These are phyloP conservation scores for Piedraia hortae DNA, from an alignment of 2,329 filamentous ascomycete species.

Conservation along the genomic window DNA sequence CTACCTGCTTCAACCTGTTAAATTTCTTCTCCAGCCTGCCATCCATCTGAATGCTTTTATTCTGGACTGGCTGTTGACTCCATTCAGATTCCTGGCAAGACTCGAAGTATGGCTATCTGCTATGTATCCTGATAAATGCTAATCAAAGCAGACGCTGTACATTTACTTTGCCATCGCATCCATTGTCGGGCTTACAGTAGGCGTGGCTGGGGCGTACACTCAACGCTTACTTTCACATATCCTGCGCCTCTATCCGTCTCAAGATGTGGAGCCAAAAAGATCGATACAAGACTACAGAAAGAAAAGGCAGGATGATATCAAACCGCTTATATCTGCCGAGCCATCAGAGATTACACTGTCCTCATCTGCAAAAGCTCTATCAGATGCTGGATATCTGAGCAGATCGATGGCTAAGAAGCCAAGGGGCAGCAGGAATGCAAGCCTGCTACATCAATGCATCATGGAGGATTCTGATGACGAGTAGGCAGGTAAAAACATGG, in stretches of 20 bases:
- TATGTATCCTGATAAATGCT: slow-evolving; percentile 4
- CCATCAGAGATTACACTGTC: slow-evolving; percentile 5
- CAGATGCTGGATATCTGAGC: slow-evolving; percentile 7
- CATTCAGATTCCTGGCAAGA: slow-evolving; percentile 22
- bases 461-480: too few species aligned
- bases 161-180: slow-evolving; percentile 38
- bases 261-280: slow-evolving; percentile 4
- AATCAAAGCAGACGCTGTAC: slow-evolving; percentile 18
- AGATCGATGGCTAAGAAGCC: too few species aligned
- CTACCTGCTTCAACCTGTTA: slow-evolving; percentile 22
- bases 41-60: slow-evolving; percentile 19
- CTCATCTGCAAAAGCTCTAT: slow-evolving; percentile 2
- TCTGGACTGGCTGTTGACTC: slow-evolving; percentile 18
- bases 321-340: slow-evolving; percentile 8
- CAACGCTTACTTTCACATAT: slow-evolving; percentile 18
- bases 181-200: slow-evolving; percentile 36
- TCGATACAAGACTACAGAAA: slow-evolving; percentile 4
- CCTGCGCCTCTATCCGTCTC: too few species aligned
- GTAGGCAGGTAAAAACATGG: too few species aligned
- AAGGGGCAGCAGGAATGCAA: slow-evolving; percentile 19
- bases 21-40: slow-evolving; percentile 24
- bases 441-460: slow-evolving; percentile 35
- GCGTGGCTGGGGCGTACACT: slow-evolving; percentile 29
- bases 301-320: slow-evolving; percentile 13
- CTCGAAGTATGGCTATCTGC: slow-evolving; percentile 23